Evolutionary conservation across 2,329 filamentous ascomycete genomes (phyloP), one percentile per base, ranked within the genome.

Genomic region (Ceratocystis papillata): DNA sequence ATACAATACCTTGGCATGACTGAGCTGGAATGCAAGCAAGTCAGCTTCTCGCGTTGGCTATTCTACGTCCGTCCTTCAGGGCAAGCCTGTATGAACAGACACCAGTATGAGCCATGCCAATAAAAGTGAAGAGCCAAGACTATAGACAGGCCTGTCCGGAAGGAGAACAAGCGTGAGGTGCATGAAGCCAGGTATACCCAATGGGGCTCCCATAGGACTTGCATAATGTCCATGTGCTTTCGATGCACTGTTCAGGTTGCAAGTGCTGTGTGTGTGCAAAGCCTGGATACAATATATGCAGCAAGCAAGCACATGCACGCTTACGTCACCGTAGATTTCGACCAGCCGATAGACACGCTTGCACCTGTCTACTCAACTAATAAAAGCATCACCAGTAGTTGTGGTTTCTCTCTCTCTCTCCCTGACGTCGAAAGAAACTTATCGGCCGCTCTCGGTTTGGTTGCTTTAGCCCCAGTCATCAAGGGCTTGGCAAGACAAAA

Each of bases 11-110:
- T 15, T 53, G 48, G 48, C 48, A 59, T 59, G 28, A 25, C 12
- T 17, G 17, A n/a, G 28, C 55, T 33, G 55, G 55, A 59, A 59
- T 59, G 55, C 55, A 59, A 25, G n/a, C 53, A 30, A 30, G 25
- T 25, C 22, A 25, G 20, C 48, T 53, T 25, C 12, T 41, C 10
- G 37, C 17, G 20, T 15, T 30, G 28, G 12, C 15, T 10, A 4
- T n/a, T 37, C 30, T 33, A 15, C 20, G 28, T 37, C 15, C 25
- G 53, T 15, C n/a, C 20, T 5, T 12, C 20, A 59, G 55, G 25
- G 33, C 28, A 59, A 37, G 55, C n/a, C 55, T 15, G 28, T n/a
- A 59, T 33, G 55, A 37, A 59, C 55, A 59, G 55, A 59, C 55
- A 20, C 12, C 25, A 59, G 15, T 2, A 59, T 59, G 55, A 37